phyloP scores from a whole-genome alignment of 2,329 filamentous ascomycete species.

The Colletotrichum acutatum region DNA sequence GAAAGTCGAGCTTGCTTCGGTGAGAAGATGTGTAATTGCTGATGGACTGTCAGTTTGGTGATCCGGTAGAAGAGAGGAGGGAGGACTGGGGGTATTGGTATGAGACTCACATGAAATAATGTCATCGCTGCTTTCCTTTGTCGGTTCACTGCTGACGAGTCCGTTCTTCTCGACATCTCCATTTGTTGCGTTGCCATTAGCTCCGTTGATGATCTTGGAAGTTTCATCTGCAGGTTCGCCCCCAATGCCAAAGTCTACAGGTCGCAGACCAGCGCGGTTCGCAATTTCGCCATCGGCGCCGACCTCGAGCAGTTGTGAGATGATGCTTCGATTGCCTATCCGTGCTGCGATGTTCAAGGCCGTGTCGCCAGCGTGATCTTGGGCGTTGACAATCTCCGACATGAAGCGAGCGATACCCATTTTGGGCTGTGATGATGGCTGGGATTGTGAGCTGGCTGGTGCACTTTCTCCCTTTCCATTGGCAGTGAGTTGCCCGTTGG shows the following conservation, averaged over 20 bases:
- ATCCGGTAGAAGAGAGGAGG: not conserved
- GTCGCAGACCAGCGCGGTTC: slow-evolving; percentile 88
- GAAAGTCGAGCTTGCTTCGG: slow-evolving; percentile 82
- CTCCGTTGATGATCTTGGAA: slow-evolving; percentile 18
- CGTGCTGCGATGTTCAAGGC: slow-evolving; percentile 93
- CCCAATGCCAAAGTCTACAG: slow-evolving; percentile 94
- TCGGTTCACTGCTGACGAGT: slow-evolving; percentile 62
- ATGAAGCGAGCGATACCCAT: slow-evolving; percentile 95
- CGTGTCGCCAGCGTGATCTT: slow-evolving; percentile 94
- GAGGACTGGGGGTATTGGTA: not conserved
- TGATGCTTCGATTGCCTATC: slow-evolving; percentile 93
- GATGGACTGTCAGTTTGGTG: slow-evolving; percentile 43
- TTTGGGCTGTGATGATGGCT: slow-evolving; percentile 60
- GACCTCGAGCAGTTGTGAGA: slow-evolving; percentile 95
- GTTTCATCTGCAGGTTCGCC: slow-evolving; percentile 63
- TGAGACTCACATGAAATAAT: slow-evolving; percentile 78
- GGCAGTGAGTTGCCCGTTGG: slow-evolving; percentile 59
- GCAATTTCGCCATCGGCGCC: slow-evolving; percentile 92
- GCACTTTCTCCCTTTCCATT: slow-evolving; percentile 44
- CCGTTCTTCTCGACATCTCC: slow-evolving; percentile 59
- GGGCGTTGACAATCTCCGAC: slow-evolving; percentile 95
- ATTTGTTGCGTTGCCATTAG: slow-evolving; percentile 40
- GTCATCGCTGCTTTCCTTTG: slow-evolving; percentile 79
- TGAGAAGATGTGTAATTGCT: slow-evolving; percentile 87
- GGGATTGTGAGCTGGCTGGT: slow-evolving; percentile 52